Evolutionary conservation across 192 early-diverging fungal species (phyloP), one percentile per base, ranked within the genome.

Genomic region (Diversispora epigaea): DNA sequence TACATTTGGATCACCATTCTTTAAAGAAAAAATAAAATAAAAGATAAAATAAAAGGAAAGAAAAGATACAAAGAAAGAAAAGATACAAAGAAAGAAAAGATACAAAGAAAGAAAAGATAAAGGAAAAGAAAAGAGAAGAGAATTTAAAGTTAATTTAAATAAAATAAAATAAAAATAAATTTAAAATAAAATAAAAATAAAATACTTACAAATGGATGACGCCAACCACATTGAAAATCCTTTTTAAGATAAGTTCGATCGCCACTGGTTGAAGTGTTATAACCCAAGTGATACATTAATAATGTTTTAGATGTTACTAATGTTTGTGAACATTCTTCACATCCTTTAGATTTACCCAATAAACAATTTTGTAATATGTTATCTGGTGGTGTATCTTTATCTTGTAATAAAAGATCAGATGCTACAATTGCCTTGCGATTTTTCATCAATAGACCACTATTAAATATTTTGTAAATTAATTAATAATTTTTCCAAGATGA

Each of bases 151-250:
- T 32, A 32, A 32, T 32, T 32, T 32, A 32, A 32, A 32, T 32
- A 32, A 32, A 32, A 32, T 32, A 32, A 32, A 32, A 32, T 32
- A 54, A 54, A 54, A 17, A 54, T 17, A 49, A 54, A 54, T 17
- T 54, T 17, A 17, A 54, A 54, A 54, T 4, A 54, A 17, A 11
- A 10, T 11, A 54, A 4, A 4, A 54, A 4, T 4, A 54, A 55
- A 64, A 5, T 43, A 84, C 85, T 84, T 82, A 84, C 83, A 76
- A 87, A 87, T 40, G 83, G 83, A 19, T 87, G 82, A 60, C 86
- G 77, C 86, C 86, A 87, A 12, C 84, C 84, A 73, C 86, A 87
- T 58, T 87, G 86, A 62, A 84, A 87, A 63, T 87, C 80, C 63
- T 81, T 77, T 70, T 81, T 81, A 47, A 79, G 77, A 62, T 87